phyloP scores from a whole-genome alignment of 2,329 filamentous ascomycete genomes.

The Aureobasidium mangrovei region DNA sequence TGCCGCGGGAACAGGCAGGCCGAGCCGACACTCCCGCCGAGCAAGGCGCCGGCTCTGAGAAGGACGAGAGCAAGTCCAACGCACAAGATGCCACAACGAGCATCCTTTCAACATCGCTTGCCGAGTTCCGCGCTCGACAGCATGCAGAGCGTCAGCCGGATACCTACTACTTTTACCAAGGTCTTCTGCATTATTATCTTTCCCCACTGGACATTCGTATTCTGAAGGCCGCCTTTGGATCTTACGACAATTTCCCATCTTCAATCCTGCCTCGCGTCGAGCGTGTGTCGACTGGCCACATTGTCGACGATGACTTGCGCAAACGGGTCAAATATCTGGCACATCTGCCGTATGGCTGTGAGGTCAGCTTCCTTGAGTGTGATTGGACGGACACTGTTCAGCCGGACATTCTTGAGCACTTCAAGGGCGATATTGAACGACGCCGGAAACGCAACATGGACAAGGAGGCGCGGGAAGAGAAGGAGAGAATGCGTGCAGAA shows the following conservation, averaged over 20 bases:
- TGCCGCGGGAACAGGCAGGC: constrained; percentile 9
- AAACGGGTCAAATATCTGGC: constrained; percentile 79
- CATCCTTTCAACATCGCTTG: constrained; percentile 33
- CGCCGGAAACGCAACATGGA: constrained; percentile 70
- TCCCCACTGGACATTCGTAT: constrained; percentile 89
- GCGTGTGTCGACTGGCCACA: constrained; percentile 78
- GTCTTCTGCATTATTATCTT: constrained; percentile 78
- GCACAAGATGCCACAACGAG: constrained; percentile 17
- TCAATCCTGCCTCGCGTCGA: constrained; percentile 81
- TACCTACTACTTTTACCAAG: constrained; percentile 81
- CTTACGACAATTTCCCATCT: constrained; percentile 73
- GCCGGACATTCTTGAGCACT: constrained; percentile 63
- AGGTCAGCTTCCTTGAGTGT: constrained; percentile 84
- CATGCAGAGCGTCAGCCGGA: constrained; percentile 35
- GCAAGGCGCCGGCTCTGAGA: background rate
- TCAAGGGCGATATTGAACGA: constrained; percentile 66
- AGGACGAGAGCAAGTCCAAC: background rate
- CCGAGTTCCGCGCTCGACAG: constrained; percentile 38
- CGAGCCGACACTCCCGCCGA: background rate
- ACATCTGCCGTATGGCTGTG: constrained; percentile 82
- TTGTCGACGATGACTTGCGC: constrained; percentile 75
- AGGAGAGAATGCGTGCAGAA: constrained; percentile 73
- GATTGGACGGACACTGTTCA: constrained; percentile 89
- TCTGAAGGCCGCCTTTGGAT: constrained; percentile 77
- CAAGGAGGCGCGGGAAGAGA: constrained; percentile 78